Conservation (phyloP, 2,329 filamentous ascomycete genomes). For the Cyphellophora attinorum region DNA sequence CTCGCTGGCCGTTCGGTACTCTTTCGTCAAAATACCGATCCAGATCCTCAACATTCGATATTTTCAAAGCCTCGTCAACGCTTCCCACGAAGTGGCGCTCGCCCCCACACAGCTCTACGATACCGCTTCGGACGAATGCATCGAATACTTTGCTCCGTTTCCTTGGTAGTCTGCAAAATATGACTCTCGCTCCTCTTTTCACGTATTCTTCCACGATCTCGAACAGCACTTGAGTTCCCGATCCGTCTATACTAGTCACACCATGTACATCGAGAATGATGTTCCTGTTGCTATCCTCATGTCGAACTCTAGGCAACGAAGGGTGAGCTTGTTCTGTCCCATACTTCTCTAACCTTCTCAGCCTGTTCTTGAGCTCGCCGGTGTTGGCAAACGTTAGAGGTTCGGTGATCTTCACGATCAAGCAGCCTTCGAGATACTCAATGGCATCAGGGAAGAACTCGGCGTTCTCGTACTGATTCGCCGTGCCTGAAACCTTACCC, state of each 20-base stretch:
- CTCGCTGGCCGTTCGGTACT: no score
- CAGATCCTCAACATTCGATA: constrained; percentile 64
- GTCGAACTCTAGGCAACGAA: constrained; percentile 68
- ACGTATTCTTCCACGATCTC: constrained; percentile 81
- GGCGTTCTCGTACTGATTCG: constrained; percentile 73
- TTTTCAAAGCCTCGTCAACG: constrained; percentile 72
- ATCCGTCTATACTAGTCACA: constrained; percentile 90
- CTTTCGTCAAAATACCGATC: constrained; percentile 24
- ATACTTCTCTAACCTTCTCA: constrained; percentile 78
- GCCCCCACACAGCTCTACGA: constrained; percentile 74
- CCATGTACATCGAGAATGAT: constrained; percentile 96
- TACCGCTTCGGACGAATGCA: constrained; percentile 69
- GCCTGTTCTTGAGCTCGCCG: constrained; percentile 74
- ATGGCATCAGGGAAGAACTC: constrained; percentile 61
- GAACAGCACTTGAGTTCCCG: constrained; percentile 78
- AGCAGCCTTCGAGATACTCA: constrained; percentile 81
- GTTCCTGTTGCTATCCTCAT: constrained; percentile 75
- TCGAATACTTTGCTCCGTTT: constrained; percentile 53
- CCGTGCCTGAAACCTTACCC: constrained; percentile 72
- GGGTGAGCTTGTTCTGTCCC: constrained; percentile 80
- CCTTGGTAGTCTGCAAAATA: constrained; percentile 45
- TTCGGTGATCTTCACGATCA: constrained; percentile 97
- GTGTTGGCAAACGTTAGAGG: constrained; percentile 96
- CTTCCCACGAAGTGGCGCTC: constrained; percentile 67
- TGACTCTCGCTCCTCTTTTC: constrained; percentile 56